These are phyloP conservation scores for Barnettozyma sp. DNA, from an alignment of 805 yeast species.

Conservation along the genomic window DNA sequence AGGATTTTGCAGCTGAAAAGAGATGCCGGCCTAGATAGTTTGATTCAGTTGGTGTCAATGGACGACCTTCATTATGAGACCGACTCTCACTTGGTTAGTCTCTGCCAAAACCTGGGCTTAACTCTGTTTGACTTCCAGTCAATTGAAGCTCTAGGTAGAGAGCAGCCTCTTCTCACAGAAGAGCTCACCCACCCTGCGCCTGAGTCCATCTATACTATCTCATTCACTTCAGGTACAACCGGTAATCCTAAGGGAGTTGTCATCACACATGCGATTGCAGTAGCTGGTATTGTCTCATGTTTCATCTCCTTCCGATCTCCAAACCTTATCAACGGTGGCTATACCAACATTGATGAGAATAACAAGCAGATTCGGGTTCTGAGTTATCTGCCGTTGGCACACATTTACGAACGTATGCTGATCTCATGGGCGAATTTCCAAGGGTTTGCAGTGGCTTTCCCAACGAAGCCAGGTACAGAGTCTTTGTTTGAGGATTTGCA, in stretches of 20 bases:
- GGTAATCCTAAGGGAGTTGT: constrained; percentile 60
- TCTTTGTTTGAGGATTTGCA: constrained; percentile 46
- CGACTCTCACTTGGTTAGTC: constrained; percentile 19
- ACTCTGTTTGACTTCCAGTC: constrained; percentile 32
- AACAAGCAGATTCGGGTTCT: constrained; percentile 27
- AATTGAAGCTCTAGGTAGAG: constrained; percentile 28
- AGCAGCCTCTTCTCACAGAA: constrained; percentile 29
- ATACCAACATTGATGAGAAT: constrained; percentile 14
- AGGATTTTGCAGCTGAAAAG: constrained; percentile 35
- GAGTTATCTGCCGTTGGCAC: constrained; percentile 50
- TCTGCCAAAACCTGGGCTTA: constrained; percentile 20
- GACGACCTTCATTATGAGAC: constrained; percentile 32
- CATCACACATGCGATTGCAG: constrained; percentile 37
- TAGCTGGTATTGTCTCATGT: constrained; percentile 32
- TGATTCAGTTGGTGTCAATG: constrained; percentile 43
- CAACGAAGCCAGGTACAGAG: constrained; percentile 36
- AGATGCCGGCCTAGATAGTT: constrained; percentile 20
- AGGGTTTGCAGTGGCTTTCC: constrained; percentile 42
- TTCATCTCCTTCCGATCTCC: constrained; percentile 11
- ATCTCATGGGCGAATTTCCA: constrained; percentile 23
- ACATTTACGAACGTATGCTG: constrained; percentile 48
- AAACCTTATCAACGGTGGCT: constrained; percentile 1
- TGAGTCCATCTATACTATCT: constrained; percentile 42
- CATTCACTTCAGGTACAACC: constrained; percentile 63
- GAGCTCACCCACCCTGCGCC: constrained; percentile 28